Evolutionary conservation across 78 protist species (phyloP).

Genomic region (Tieghemostelium lacteum): DNA sequence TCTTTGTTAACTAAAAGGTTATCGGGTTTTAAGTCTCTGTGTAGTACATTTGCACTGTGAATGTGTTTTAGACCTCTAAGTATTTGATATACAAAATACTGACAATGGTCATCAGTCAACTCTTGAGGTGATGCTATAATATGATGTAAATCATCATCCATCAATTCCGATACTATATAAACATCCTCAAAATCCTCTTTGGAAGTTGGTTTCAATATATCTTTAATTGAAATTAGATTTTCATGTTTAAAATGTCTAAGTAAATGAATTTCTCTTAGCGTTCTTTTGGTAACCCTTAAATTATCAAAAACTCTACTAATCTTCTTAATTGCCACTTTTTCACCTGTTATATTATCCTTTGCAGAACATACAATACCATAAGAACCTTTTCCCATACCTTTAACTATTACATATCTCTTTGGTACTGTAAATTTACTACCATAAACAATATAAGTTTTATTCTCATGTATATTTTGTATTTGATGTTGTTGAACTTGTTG

Average conservation of each 20-base stretch:
- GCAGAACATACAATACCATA: constrained; percentile 82
- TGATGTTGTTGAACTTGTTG: neutral
- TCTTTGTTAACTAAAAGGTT: constrained; percentile 96
- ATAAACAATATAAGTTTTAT: constrained; percentile 29
- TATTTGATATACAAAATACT: constrained; percentile 96
- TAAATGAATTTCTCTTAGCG: constrained; percentile 97
- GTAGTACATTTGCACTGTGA: constrained; percentile 97
- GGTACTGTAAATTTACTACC: constrained; percentile 51
- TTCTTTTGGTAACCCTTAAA: constrained; percentile 93
- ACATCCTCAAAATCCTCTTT: constrained; percentile 73
- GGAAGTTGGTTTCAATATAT: constrained; percentile 57
- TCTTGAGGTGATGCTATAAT: constrained; percentile 94
- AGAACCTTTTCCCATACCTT: constrained; percentile 74
- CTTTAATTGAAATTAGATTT: constrained; percentile 71
- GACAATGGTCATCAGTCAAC: constrained; percentile 96
- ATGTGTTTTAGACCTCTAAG: constrained; percentile 95
- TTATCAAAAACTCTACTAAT: constrained; percentile 93
- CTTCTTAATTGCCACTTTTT: constrained; percentile 96
- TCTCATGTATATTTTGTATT: constrained; percentile 25
- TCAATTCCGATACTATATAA: constrained; percentile 94
- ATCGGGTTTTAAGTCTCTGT: constrained; percentile 97
- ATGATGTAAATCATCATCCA: constrained; percentile 97
- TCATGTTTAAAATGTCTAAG: constrained; percentile 88
- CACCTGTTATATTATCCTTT: constrained; percentile 30
- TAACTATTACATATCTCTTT: constrained; percentile 38